Evolutionary conservation across 331 rosid species (phyloP), one percentile per base, ranked within the genome.

Genomic region (Malus hybrid): DNA sequence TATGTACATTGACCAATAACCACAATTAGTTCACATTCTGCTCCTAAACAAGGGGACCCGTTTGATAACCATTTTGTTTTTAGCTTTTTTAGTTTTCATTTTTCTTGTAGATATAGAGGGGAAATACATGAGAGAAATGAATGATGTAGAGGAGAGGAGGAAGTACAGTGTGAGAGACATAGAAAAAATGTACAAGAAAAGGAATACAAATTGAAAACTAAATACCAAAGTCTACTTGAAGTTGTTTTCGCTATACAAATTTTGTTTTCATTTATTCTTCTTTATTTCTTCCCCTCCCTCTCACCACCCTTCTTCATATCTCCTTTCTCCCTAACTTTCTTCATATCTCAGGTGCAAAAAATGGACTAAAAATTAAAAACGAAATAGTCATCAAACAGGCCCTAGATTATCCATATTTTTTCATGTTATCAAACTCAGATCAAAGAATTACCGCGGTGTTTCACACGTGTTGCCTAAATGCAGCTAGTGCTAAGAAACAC

Each of bases 1-100:
- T 1, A 58, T 10, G 57, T 52, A 84, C 7, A 75, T 19, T 13
- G 16, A 78, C 73, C 30, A 78, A 46, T 16, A 78, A n/a, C 10
- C 50, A 32, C 12, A 72, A 15, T 24, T 58, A 33, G 28, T 24
- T 10, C 56, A 69, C 16, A 50, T 52, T 50, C 63, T 52, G n/a
- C 61, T 55, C 71, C 22, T 0, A 6, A 19, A 66, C 7, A 2
- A 2, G 20, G 57, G 57, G 57, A 10, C 10, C 57, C 4, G 4
- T 52, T 16, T 52, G 57, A 52, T 52, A 52, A 52, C 20, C 57
- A 52, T 52, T 52, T 52, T 18, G 57, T 3, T 52, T 18, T 52
- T 52, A 52, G 20, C 57, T 52, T 18, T 6, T 5, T 16, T 7
- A 16, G 20, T 52, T 52, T 52, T 52, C 20, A 16, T 2, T 52